Conservation (phyloP, 805 yeast genomes). For the Sungouiella blattae region DNA sequence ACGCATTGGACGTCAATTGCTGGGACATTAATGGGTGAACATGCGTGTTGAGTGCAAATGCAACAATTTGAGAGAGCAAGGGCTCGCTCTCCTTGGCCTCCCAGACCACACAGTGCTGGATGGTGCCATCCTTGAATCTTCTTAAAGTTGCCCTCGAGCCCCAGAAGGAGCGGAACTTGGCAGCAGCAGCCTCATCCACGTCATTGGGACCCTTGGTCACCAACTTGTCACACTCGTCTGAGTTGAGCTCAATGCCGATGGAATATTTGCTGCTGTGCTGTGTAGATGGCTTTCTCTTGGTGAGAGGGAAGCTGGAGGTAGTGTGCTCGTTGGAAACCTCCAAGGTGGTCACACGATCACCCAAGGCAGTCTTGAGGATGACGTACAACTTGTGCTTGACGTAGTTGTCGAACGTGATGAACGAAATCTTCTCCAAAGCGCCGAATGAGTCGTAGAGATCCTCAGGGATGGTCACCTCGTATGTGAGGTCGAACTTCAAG, state of each 20-base stretch:
- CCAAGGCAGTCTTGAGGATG: conserved; percentile 56
- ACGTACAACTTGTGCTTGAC: conserved; percentile 58
- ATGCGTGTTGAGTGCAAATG: conserved; percentile 63
- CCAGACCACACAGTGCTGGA: conserved; percentile 92
- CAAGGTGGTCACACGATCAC: conserved; percentile 42
- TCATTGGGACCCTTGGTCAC: conserved; percentile 81
- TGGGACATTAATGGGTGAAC: conserved; percentile 44
- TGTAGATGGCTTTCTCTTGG: conserved; percentile 51
- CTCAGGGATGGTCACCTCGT: conserved; percentile 50
- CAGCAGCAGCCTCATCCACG: conserved; percentile 50
- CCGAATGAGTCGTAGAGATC: conserved; percentile 49
- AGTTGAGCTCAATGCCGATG: conserved; percentile 66
- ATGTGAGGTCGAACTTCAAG: conserved; percentile 62
- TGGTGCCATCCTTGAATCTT: conserved; percentile 88
- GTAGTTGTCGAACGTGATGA: conserved; percentile 65
- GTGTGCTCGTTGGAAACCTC: conserved; percentile 26
- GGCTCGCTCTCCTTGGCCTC: conserved; percentile 52
- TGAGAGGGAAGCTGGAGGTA: conserved; percentile 33
- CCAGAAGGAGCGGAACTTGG: conserved; percentile 82
- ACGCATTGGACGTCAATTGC: conserved; percentile 34
- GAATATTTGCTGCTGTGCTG: conserved; percentile 28
- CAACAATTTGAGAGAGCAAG: conserved; percentile 60
- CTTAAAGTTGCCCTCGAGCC: conserved; percentile 81
- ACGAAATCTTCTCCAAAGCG: conserved; percentile 68
- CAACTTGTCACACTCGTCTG: conserved; percentile 71